Percentiles rank a stretch among this genome's conserved stretches.
Conservation (phyloP, 495 filamentous ascomycete genomes). For the Penicillium ochrochloron region DNA sequence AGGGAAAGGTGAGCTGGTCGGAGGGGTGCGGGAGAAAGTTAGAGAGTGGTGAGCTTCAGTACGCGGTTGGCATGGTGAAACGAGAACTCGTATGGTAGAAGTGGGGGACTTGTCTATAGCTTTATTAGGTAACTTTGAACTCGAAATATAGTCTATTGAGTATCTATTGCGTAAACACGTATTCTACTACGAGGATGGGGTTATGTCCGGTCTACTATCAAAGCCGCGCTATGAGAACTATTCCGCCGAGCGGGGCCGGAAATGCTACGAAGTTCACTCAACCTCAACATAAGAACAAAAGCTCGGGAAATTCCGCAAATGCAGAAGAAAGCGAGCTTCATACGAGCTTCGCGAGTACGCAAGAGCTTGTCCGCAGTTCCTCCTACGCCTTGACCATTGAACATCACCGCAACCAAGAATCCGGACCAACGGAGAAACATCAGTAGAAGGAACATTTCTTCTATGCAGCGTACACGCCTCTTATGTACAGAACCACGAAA, state of each 20-base stretch:
- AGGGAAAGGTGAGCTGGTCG: background rate
- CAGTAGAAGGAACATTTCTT: constrained; percentile 32
- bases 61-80: background rate
- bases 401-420: background rate
- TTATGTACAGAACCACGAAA: constrained; percentile 49
- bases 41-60: background rate
- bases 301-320: background rate
- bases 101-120: background rate
- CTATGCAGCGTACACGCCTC: constrained; percentile 50
- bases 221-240: background rate
- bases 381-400: background rate
- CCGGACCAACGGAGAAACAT: background rate
- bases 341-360: background rate
- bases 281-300: background rate
- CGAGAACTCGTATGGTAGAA: background rate
- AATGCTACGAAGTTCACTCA: background rate
- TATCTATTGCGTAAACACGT: background rate
- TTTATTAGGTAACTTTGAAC: background rate
- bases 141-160: background rate
- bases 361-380: background rate
- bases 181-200: background rate
- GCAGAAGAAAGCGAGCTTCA: background rate
- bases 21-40: background rate
- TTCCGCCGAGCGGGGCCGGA: background rate
- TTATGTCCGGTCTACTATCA: background rate